Evolutionary conservation across 257 asterid genomes (phyloP).

Genomic region (Solanum paucissectum): DNA sequence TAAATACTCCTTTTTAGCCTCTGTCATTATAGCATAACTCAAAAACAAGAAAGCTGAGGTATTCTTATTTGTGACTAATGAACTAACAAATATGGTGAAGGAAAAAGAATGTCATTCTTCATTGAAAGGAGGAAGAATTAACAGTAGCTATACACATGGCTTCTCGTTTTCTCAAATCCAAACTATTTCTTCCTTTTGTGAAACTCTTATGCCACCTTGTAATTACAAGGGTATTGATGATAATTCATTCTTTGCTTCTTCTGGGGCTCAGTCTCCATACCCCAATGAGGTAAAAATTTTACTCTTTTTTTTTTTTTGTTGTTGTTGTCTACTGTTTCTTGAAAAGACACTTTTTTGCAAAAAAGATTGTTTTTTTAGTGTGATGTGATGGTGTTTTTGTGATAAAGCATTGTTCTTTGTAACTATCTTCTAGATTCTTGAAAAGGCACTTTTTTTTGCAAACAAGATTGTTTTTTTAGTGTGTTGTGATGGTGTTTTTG

Average conservation of each 20-base stretch:
- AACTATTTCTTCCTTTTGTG: conserved; percentile 53
- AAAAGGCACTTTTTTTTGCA: background rate
- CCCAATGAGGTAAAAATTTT: conserved; percentile 42
- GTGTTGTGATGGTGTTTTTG: background rate
- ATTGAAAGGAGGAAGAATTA: conserved; percentile 31
- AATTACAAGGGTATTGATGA: conserved; percentile 4
- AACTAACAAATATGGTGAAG: conserved; percentile 2
- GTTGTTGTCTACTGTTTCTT: background rate
- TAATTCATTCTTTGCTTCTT: conserved; percentile 21
- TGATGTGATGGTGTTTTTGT: background rate
- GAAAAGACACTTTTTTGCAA: background rate
- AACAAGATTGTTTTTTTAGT: background rate
- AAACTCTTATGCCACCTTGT: conserved; percentile 50
- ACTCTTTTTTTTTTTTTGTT: background rate
- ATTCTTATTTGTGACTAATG: background rate
- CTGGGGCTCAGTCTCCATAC: conserved; percentile 32
- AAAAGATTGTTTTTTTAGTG: background rate
- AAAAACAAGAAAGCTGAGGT: background rate
- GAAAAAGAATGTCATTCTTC: conserved; percentile 19
- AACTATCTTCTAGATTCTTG: background rate
- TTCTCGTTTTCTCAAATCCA: conserved; percentile 64
- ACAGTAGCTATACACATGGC: conserved; percentile 54
- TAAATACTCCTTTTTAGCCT: background rate
- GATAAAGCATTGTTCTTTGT: background rate
- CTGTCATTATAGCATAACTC: background rate